These are phyloP conservation scores for Fusarium oligoseptatum DNA, from an alignment of 2,329 filamentous ascomycete genomes.

Conservation along the genomic window DNA sequence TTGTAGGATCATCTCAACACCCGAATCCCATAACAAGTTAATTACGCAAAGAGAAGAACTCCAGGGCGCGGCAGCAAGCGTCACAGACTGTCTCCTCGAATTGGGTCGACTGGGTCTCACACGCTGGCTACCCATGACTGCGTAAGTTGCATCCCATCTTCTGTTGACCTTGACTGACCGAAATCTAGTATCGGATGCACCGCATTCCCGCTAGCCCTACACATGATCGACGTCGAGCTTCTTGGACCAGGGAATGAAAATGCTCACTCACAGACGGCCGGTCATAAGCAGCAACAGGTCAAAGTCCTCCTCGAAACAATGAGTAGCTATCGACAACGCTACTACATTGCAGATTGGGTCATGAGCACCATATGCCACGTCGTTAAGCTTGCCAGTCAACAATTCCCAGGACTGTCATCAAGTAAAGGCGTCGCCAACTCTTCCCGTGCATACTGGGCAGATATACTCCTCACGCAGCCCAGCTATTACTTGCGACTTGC, in stretches of 20 bases:
- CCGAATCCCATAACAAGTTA: constrained; percentile 8
- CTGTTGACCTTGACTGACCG: not conserved
- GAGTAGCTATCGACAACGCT: constrained; percentile 38
- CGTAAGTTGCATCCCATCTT: constrained; percentile 15
- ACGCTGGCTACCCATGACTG: constrained; percentile 44
- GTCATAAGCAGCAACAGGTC: constrained; percentile 38
- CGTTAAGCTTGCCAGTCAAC: constrained; percentile 32
- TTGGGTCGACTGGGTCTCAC: constrained; percentile 34
- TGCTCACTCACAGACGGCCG: not conserved
- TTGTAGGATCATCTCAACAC: constrained; percentile 24
- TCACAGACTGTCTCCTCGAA: constrained; percentile 40
- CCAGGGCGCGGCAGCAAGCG: constrained; percentile 36
- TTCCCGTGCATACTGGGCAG: constrained; percentile 22
- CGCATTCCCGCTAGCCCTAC: constrained; percentile 35
- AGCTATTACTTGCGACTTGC: constrained; percentile 38
- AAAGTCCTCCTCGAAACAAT: constrained; percentile 40
- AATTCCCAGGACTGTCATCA: not conserved
- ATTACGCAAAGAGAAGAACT: constrained; percentile 43
- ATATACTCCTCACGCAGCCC: constrained; percentile 36
- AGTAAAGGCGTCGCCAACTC: not conserved
- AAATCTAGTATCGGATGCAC: constrained; percentile 39
- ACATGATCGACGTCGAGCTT: constrained; percentile 43
- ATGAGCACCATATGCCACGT: constrained; percentile 39
- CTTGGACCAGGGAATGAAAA: constrained; percentile 22
- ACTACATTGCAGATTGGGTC: constrained; percentile 45